Conservation (phyloP, 2,329 filamentous ascomycete genomes). For the Uncinocarpus reesii region DNA sequence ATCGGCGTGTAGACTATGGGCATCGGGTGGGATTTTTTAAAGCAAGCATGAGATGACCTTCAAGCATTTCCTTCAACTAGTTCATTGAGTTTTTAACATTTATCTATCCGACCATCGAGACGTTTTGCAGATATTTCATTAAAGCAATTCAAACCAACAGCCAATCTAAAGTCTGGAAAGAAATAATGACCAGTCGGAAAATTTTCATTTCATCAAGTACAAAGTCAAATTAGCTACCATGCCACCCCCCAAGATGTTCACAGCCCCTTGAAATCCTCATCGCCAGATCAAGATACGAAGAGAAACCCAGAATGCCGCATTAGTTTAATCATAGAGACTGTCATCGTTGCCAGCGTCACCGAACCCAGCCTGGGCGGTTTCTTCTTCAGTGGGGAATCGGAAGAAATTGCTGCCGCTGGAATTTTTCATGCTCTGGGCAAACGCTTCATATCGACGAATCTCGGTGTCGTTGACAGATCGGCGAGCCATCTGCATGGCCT, state of each 20-base stretch:
- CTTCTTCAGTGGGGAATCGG: constrained; percentile 69
- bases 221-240: too few relatives aligned
- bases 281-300: constrained; percentile 6
- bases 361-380: constrained; percentile 47
- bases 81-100: background rate
- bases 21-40: background rate
- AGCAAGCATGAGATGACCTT: background rate
- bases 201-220: background rate
- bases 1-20: background rate
- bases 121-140: background rate
- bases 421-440: constrained; percentile 99
- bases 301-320: constrained; percentile 5
- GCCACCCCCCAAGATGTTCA: too few relatives aligned
- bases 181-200: background rate
- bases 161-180: constrained; percentile 9
- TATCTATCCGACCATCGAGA: constrained; percentile 1
- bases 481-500: constrained; percentile 92
- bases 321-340: constrained; percentile 70
- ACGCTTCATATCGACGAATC: constrained; percentile 96
- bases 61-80: background rate
- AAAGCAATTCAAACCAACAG: background rate
- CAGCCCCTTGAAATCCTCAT: constrained; percentile 5
- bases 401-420: constrained; percentile 91
- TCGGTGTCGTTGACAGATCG: constrained; percentile 93
- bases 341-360: constrained; percentile 88